Evolutionary conservation across 768 basidiomycete genomes (phyloP), one percentile per base, ranked within the genome.

Genomic region (Piloderma croceum): DNA sequence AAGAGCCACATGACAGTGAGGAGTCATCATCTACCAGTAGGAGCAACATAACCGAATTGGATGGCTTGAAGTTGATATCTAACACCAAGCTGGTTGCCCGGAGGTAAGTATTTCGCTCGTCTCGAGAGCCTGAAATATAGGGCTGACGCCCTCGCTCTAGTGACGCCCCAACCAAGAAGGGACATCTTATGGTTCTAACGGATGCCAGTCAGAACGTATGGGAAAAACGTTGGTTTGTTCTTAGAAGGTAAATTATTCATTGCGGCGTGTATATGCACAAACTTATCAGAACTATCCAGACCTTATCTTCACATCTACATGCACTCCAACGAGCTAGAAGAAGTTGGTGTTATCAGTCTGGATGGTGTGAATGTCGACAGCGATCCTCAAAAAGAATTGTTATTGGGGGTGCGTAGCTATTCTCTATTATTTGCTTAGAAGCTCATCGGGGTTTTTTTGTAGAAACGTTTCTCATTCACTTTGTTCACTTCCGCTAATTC

Each of bases 401-500:
- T 96, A 23, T 74, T 92, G 23, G 90, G 86, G 52, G 92, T 91
- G 59, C 62, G 88, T 71, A 36, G 36, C 50, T 22, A 19, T 10
- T 12, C 25, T 34, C 10, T 35, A 4, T 46, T 42, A 27, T 39
- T 17, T 35, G 9, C 13, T 15, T 38, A 15, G 22, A 10, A 6
- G 19, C 41, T 51, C 29, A 48, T 36, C 12, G 36, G 25, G 6
- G 42, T 33, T 36, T 29, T 22, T 17, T 35, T 20, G 22, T 56
- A 92, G 91, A 88, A 83, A 73, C 79, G 73, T 24, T 83, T 81
- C 60, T 84, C 83, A 11, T 93, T 96, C 62, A 91, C 89, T 10
- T 73, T 96, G 23, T 94, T 93, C 63, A 92, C 92, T 2, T 73
- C 88, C 10, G 87, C 88, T 6, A 94, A 96, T 60, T 92, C 91